Evolutionary conservation across 805 yeast species (phyloP), one percentile per base, ranked within the genome.

Genomic region (Zygosaccharomyces lentus): DNA sequence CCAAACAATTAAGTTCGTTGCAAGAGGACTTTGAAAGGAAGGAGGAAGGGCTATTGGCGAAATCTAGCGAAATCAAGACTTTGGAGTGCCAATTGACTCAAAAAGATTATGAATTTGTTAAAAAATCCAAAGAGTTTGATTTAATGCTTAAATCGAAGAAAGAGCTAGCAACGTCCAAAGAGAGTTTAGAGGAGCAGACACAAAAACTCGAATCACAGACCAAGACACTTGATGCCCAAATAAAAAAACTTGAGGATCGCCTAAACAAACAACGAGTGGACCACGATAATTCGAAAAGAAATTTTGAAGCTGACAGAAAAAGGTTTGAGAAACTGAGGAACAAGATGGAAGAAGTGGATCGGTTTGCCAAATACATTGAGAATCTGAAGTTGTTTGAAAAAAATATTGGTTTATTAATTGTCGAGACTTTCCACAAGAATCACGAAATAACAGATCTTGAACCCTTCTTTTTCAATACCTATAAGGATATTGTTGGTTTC

Each of bases 401-500:
- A 8, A 42, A 48, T 4, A 10, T 56, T 9, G 62, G 62, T 9
- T 27, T 37, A 4, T n/a, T 51, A 7, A 45, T 57, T 16, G 32
- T 35, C 6, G 41, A 39, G 3, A 37, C 43, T 7, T 52, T 47
- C 35, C 39, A 35, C 10, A 42, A 35, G 19, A 34, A 30, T 26
- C 48, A 37, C 19, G 41, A 47, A 21, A 40, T 35, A 12, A 21
- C 26, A 17, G 41, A 41, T 16, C 39, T 54, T 15, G 56, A 50
- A 35, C 39, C 49, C 12, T 37, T 31, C 21, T 48, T 52, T 15
- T 34, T 15, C 13, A 34, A 27, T 10, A 40, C 32, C 26, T 26
- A 32, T 26, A 41, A 45, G 19, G 36, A 48, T n/a, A 34, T 53
- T 21, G 25, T 47, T 9, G 59, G 57, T 2, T 58, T 56, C 30